Evolutionary conservation across 2,329 filamentous ascomycete species (phyloP).

Genomic region (Apiospora pterosperma): DNA sequence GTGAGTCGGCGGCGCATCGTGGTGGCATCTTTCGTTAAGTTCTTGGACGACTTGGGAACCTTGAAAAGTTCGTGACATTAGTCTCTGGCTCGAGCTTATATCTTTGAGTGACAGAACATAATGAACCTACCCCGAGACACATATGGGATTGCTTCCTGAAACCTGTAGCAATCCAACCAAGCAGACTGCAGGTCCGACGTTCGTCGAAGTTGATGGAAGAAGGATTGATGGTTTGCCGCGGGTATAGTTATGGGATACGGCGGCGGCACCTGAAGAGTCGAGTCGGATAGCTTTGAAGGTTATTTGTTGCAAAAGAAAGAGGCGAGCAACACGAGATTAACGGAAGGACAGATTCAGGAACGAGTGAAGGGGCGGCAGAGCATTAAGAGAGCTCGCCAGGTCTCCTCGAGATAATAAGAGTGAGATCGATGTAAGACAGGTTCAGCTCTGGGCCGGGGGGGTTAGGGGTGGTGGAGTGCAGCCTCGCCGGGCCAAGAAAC

Average conservation of each 20-base stretch:
- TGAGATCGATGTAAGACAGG: conserved; percentile 3
- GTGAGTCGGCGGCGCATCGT: conserved; percentile 24
- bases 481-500: background rate
- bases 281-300: background rate
- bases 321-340: background rate
- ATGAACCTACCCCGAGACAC: background rate
- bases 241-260: background rate
- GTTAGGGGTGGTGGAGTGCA: background rate
- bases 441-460: background rate
- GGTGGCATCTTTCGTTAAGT: background rate
- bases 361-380: background rate
- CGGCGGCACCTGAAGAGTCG: background rate
- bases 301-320: background rate
- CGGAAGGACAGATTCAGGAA: background rate
- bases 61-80: background rate
- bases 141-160: background rate
- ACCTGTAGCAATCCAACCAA: background rate
- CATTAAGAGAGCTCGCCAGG: background rate
- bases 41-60: background rate
- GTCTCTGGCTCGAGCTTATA: background rate
- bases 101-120: too few species aligned
- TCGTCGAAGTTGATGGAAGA: background rate
- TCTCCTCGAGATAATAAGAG: background rate
- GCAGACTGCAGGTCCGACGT: background rate
- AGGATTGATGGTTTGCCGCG: background rate